Evolutionary conservation across 192 early-diverging fungal species (phyloP).

Genomic region (Martensiomyces pterosporus): DNA sequence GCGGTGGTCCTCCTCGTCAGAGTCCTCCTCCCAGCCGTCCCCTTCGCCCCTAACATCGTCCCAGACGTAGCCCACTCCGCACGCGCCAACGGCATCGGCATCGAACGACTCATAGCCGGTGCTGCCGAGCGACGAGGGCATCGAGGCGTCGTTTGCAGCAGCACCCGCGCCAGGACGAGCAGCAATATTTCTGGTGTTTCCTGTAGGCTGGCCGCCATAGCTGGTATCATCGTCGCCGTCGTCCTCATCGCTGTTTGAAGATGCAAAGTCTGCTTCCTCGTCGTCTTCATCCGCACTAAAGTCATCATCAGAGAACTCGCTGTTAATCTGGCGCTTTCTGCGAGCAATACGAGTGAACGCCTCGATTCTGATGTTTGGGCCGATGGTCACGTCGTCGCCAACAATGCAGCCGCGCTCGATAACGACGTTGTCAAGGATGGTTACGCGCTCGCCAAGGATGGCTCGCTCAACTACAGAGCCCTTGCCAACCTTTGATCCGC

Average conservation of each 20-base stretch:
- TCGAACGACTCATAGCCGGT: slow-evolving; percentile 21
- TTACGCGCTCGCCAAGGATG: slow-evolving; percentile 73
- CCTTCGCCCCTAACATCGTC: slow-evolving; percentile 18
- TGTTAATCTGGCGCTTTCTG: slow-evolving; percentile 8
- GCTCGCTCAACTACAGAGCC: slow-evolving; percentile 62
- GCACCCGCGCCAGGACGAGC: slow-evolving; percentile 3
- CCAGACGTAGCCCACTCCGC: slow-evolving; percentile 62
- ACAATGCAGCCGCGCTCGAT: slow-evolving; percentile 76
- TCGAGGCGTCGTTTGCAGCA: neutral
- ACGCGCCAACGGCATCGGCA: slow-evolving; percentile 48
- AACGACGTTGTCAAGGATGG: slow-evolving; percentile 59
- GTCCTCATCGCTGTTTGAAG: no score
- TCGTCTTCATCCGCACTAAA: slow-evolving; percentile 12
- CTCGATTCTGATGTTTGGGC: slow-evolving; percentile 67
- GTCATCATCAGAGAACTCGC: slow-evolving; percentile 13
- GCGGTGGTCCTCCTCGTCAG: slow-evolving; percentile 20
- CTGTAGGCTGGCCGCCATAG: neutral
- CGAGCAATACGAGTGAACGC: slow-evolving; percentile 61
- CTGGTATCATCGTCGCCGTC: slow-evolving; percentile 32
- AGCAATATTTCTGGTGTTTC: no score
- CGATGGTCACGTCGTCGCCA: slow-evolving; percentile 60
- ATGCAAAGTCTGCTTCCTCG: slow-evolving; percentile 12
- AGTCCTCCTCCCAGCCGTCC: slow-evolving; percentile 54
- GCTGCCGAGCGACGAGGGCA: neutral
- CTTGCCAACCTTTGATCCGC: slow-evolving; percentile 64